These are phyloP conservation scores for Tetraselmis chui DNA, from an alignment of 139 green algal species.

Conservation along the genomic window DNA sequence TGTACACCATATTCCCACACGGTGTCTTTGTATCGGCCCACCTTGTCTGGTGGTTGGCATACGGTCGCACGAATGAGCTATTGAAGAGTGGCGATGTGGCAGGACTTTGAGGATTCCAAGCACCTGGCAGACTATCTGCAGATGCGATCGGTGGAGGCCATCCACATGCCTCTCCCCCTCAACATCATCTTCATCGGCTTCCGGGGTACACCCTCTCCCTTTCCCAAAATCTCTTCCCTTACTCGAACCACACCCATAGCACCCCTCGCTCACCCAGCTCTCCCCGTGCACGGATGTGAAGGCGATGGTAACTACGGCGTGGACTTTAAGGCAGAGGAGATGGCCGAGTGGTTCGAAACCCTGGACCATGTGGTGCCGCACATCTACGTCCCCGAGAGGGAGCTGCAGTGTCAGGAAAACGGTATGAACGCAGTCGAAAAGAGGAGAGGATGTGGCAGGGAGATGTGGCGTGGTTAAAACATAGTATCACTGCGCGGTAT, in stretches of 20 bases:
- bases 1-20: too few relatives aligned
- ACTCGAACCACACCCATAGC: too few relatives aligned
- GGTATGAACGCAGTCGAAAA: too few relatives aligned
- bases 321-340: conserved; percentile 22
- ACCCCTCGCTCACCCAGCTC: background rate
- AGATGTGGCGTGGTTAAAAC: too few relatives aligned
- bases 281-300: background rate
- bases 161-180: conserved; percentile 60
- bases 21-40: background rate
- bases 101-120: conserved; percentile 20
- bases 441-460: too few relatives aligned
- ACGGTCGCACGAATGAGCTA: background rate
- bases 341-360: conserved; percentile 54
- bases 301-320: conserved; percentile 33
- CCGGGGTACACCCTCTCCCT: conserved; percentile 2
- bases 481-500: too few relatives aligned
- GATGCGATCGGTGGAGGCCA: conserved; percentile 33
- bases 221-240: background rate
- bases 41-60: background rate
- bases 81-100: background rate
- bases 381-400: conserved; percentile 42
- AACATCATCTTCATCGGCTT: conserved; percentile 69
- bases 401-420: conserved; percentile 47
- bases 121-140: conserved; percentile 49
- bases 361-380: conserved; percentile 68